Conservation (phyloP, 306 rosid genomes). For the Dryas octopetala region DNA sequence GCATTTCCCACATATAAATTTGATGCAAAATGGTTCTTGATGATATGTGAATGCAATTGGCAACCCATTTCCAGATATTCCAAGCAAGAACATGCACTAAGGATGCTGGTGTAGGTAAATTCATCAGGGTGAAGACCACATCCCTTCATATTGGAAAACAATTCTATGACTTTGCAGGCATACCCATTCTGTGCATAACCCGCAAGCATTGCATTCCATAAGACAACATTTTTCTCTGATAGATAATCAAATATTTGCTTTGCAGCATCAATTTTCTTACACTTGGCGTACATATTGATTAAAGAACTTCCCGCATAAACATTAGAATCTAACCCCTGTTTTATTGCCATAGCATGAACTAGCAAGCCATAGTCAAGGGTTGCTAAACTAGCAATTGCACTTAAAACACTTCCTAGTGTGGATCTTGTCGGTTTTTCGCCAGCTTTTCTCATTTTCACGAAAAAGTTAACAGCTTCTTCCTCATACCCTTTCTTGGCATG, state of each 20-base stretch:
- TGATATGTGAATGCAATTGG: slow-evolving; percentile 60
- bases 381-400: slow-evolving; percentile 55
- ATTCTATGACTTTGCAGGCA: slow-evolving; percentile 46
- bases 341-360: slow-evolving; percentile 69
- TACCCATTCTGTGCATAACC: slow-evolving; percentile 59
- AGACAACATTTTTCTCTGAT: slow-evolving; percentile 52
- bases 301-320: slow-evolving; percentile 85
- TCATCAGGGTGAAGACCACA: slow-evolving; percentile 57
- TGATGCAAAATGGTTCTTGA: slow-evolving; percentile 50
- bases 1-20: slow-evolving; percentile 73
- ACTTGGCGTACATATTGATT: slow-evolving; percentile 84
- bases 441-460: slow-evolving; percentile 49
- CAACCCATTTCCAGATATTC: slow-evolving; percentile 48
- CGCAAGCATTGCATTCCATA: slow-evolving; percentile 86
- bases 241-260: slow-evolving; percentile 48
- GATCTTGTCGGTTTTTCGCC: slow-evolving; percentile 68
- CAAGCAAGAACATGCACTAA: slow-evolving; percentile 68
- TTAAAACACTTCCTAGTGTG: slow-evolving; percentile 79
- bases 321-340: slow-evolving; percentile 63
- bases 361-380: slow-evolving; percentile 51
- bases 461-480: slow-evolving; percentile 50
- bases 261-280: slow-evolving; percentile 49
- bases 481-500: slow-evolving; percentile 59
- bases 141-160: slow-evolving; percentile 53
- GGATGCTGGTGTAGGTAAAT: slow-evolving; percentile 74